Evolutionary conservation across 2,329 filamentous ascomycete genomes (phyloP), one percentile per base, ranked within the genome.

Genomic region (Neofusicoccum parvum): DNA sequence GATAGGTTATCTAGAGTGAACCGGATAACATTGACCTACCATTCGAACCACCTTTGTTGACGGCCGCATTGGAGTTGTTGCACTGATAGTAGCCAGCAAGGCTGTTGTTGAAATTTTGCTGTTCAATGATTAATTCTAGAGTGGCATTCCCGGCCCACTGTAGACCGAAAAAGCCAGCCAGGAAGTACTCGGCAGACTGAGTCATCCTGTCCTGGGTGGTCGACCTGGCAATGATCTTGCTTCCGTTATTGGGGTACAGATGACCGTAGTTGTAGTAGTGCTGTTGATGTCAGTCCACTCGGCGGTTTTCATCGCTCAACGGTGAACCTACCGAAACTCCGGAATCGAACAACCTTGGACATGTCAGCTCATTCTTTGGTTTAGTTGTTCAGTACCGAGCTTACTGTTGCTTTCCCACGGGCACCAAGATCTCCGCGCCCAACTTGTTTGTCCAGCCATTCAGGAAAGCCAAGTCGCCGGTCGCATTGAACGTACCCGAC

Each of bases 121-220:
- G 78, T 71, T 93, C 90, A 46, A 92, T 90, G 11, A 90, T 88
- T 14, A 90, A 82, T 70, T 92, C 87, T n/a, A 92, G 83, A 0
- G 88, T 91, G 6, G 85, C 90, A 72, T 92, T 91, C 36, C 87
- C 83, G 1, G 87, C 83, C 90, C 90, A 93, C 53, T 89, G 85
- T 0, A 92, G 82, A 0, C 90, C 90, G 72, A 93, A 93, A 79
- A 93, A 93, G 0, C 91, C 91, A 5, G 90, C 88, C 73, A 92
- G 79, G 77, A 92, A 93, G 75, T 93, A 90, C 75, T 93, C 90
- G 3, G 90, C 90, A 45, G 85, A 89, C 74, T 92, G 88, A 23
- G 90, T 80, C 90, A 93, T 93, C 27, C 91, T 87, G 72, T 91
- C 87, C 74, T 93, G 89, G 1, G 90, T 91, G 0, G 90, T 92